Conservation (phyloP, 208 protist species). For the Angomonas deanei region DNA sequence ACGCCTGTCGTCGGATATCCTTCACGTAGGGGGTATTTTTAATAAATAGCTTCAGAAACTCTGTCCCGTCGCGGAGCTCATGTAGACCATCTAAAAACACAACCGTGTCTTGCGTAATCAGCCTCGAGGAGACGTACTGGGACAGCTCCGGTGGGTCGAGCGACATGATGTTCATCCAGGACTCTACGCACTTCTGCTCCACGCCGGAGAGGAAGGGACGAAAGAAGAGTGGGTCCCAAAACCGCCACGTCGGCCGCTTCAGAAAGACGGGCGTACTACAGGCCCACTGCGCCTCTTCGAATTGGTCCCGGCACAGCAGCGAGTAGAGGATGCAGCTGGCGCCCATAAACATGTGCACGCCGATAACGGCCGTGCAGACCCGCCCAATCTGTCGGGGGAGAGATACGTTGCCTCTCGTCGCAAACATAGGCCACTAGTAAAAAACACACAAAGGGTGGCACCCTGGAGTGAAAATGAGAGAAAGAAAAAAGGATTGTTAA, state of each 20-base stretch:
- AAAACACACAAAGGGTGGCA: neutral
- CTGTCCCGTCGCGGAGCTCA: slow-evolving; percentile 45
- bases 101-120: slow-evolving; percentile 54
- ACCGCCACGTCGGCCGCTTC: slow-evolving; percentile 19
- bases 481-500: slow-evolving; percentile 5
- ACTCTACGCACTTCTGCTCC: slow-evolving; percentile 53
- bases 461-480: neutral
- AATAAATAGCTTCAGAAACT: slow-evolving; percentile 30
- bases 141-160: slow-evolving; percentile 21
- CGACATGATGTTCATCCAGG: slow-evolving; percentile 34
- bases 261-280: slow-evolving; percentile 46
- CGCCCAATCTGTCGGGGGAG: slow-evolving; percentile 6
- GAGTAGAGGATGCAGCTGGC: slow-evolving; percentile 30
- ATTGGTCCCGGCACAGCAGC: slow-evolving; percentile 21
- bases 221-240: slow-evolving; percentile 42
- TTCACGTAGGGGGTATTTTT: slow-evolving; percentile 26
- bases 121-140: slow-evolving; percentile 23
- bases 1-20: slow-evolving; percentile 45
- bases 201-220: slow-evolving; percentile 22
- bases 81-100: slow-evolving; percentile 32
- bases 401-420: neutral
- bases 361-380: slow-evolving; percentile 23
- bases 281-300: slow-evolving; percentile 56
- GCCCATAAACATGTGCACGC: slow-evolving; percentile 22
- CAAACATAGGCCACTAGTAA: neutral